A percentile compares a stretch with the other conserved stretches of the same genome.
These are phyloP conservation scores for Haematococcus sp. DNA, from an alignment of 139 green algal genomes.

Conservation along the genomic window DNA sequence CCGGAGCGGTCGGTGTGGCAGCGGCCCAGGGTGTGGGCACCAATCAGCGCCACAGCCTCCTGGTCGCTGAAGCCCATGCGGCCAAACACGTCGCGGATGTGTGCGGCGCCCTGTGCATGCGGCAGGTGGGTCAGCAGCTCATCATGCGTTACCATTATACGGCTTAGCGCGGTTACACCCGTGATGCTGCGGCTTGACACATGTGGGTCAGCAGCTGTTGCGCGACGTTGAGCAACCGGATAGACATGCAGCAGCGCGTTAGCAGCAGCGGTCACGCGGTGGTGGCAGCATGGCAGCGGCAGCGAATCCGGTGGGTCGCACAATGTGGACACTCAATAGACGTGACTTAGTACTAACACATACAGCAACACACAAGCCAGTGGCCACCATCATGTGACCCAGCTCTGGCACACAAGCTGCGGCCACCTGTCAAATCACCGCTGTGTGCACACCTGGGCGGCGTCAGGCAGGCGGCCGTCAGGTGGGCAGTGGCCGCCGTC, in stretches of 20 bases:
- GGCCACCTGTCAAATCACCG: background rate
- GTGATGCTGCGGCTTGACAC: too few relatives aligned
- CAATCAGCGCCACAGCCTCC: constrained; percentile 87
- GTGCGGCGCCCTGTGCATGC: constrained; percentile 32
- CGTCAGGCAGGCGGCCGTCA: constrained; percentile 83
- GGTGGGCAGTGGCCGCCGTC: constrained; percentile 48
- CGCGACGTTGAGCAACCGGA: too few relatives aligned
- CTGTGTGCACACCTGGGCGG: constrained; percentile 37
- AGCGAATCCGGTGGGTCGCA: too few relatives aligned
- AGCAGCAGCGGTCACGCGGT: too few relatives aligned
- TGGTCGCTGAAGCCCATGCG: constrained; percentile 83
- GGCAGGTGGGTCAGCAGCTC: too few relatives aligned
- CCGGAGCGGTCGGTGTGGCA: constrained; percentile 86
- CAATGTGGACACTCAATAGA: background rate
- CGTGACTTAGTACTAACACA: background rate
- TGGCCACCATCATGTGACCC: too few relatives aligned
- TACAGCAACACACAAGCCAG: too few relatives aligned
- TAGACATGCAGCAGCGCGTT: too few relatives aligned
- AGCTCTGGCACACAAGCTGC: background rate
- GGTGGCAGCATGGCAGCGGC: too few relatives aligned
- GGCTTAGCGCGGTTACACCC: too few relatives aligned
- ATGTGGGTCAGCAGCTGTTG: too few relatives aligned
- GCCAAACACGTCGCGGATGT: constrained; percentile 87
- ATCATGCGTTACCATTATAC: too few relatives aligned
- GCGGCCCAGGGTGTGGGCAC: constrained; percentile 78